These are phyloP conservation scores for Trypanosoma congolense DNA, from an alignment of 208 protist species.

Conservation along the genomic window DNA sequence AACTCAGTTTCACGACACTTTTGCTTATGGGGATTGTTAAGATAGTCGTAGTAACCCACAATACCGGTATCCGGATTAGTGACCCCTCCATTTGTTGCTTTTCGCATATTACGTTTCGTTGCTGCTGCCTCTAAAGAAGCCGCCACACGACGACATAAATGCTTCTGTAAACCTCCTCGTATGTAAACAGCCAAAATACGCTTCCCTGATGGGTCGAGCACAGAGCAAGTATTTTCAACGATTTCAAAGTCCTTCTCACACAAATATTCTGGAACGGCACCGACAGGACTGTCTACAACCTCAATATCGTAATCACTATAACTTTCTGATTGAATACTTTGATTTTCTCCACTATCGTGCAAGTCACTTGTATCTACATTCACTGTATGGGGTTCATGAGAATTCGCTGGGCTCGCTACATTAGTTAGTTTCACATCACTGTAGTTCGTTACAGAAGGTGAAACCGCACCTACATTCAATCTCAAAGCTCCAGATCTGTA, in stretches of 20 bases:
- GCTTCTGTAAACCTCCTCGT: conserved; percentile 32
- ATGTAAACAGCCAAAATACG: conserved; percentile 72
- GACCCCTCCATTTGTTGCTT: conserved; percentile 64
- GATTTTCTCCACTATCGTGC: not conserved
- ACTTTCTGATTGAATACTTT: not conserved
- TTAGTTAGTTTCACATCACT: too few relatives aligned
- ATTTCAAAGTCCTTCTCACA: conserved; percentile 57
- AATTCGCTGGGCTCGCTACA: too few relatives aligned
- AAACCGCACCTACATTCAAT: too few relatives aligned
- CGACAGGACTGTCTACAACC: conserved; percentile 45
- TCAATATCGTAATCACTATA: conserved; percentile 60
- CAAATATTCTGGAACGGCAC: conserved; percentile 42
- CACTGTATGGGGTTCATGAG: not conserved
- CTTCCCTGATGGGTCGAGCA: conserved; percentile 50
- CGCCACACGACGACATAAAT: conserved; percentile 47
- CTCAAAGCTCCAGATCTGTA: conserved; percentile 11
- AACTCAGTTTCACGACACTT: conserved; percentile 89
- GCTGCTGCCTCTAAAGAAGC: conserved; percentile 55
- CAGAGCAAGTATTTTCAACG: conserved; percentile 41
- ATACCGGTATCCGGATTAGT: conserved; percentile 83
- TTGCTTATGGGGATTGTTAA: conserved; percentile 64
- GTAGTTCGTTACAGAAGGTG: too few relatives aligned
- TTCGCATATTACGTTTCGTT: conserved; percentile 71
- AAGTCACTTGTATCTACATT: not conserved
- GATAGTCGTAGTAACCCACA: conserved; percentile 89